A percentile compares a stretch with the other conserved stretches of the same genome.
These are phyloP conservation scores for Breynia disticha DNA, from an alignment of 441 rosid genomes.

Conservation along the genomic window DNA sequence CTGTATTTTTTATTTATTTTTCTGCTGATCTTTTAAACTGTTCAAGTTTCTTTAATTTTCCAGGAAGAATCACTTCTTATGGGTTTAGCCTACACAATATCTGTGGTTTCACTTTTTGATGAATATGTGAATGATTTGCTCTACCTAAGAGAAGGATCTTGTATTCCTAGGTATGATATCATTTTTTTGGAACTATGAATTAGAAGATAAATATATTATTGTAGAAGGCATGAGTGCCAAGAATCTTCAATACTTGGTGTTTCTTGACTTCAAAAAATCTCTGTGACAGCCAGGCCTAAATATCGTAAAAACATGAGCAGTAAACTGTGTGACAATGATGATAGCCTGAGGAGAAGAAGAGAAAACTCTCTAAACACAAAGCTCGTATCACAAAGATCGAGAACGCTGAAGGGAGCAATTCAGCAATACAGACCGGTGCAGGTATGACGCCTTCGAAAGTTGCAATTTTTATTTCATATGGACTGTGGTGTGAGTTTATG, in stretches of 20 bases:
- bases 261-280: slow-evolving; percentile 13
- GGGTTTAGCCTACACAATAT: slow-evolving; percentile 57
- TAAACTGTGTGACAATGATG: slow-evolving; percentile 23
- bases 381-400: slow-evolving; percentile 43
- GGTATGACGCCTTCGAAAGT: slow-evolving; percentile 23
- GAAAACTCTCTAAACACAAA: slow-evolving; percentile 34
- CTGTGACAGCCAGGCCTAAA: slow-evolving; percentile 71
- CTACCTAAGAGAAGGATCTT: slow-evolving; percentile 70
- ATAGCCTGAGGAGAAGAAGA: slow-evolving; percentile 30
- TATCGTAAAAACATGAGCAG: slow-evolving; percentile 37
- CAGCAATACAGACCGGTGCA: slow-evolving; percentile 61
- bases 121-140: slow-evolving; percentile 81
- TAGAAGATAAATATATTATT: no score
- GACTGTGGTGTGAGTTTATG: neutral
- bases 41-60: slow-evolving; percentile 13
- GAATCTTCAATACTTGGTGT: neutral
- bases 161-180: slow-evolving; percentile 56
- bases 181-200: neutral
- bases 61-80: slow-evolving; percentile 68
- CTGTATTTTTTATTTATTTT: slow-evolving; percentile 4
- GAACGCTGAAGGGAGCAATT: slow-evolving; percentile 47
- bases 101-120: slow-evolving; percentile 61
- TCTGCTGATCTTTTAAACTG: no score
- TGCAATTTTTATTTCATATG: no score
- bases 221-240: no score